Conservation (phyloP, 768 basidiomycete species). For the Multifurca ochricompacta region DNA sequence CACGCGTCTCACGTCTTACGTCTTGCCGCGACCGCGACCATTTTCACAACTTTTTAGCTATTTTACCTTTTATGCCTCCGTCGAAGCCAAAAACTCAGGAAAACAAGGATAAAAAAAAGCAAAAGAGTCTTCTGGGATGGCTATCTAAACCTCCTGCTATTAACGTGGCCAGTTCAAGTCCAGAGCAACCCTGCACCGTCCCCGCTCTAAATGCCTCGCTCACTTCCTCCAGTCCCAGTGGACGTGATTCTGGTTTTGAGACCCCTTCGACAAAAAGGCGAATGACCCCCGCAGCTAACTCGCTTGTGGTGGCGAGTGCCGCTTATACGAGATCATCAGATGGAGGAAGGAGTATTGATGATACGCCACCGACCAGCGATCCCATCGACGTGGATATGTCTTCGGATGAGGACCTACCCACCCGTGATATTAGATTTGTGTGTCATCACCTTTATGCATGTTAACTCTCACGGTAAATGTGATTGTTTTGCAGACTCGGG, state of each 20-base stretch:
- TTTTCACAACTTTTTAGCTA: neutral
- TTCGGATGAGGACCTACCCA: conserved; percentile 38
- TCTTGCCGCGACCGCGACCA: neutral
- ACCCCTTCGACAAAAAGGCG: conserved; percentile 19
- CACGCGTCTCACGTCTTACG: too few relatives aligned
- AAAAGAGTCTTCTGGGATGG: conserved; percentile 69
- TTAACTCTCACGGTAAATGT: neutral
- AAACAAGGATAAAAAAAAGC: conserved; percentile 38
- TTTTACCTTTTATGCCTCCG: conserved; percentile 2
- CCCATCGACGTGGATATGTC: conserved; percentile 71
- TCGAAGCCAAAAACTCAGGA: conserved; percentile 11
- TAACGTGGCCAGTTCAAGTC: conserved; percentile 10
- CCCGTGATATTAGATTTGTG: conserved; percentile 2
- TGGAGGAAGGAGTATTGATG: conserved; percentile 37
- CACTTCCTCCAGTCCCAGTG: conserved; percentile 16
- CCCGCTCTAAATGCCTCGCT: conserved; percentile 5
- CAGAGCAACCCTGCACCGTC: neutral
- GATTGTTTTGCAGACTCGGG: conserved; percentile 4
- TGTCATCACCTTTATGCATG: neutral
- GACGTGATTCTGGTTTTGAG: conserved; percentile 20
- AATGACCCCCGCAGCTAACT: conserved; percentile 23
- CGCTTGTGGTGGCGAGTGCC: conserved; percentile 34
- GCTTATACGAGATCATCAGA: conserved; percentile 40
- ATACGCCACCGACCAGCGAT: conserved; percentile 74
- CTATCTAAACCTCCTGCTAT: conserved; percentile 33